These are phyloP conservation scores for Metarhizium anisopliae DNA, from an alignment of 2,329 filamentous ascomycete genomes.

Conservation along the genomic window DNA sequence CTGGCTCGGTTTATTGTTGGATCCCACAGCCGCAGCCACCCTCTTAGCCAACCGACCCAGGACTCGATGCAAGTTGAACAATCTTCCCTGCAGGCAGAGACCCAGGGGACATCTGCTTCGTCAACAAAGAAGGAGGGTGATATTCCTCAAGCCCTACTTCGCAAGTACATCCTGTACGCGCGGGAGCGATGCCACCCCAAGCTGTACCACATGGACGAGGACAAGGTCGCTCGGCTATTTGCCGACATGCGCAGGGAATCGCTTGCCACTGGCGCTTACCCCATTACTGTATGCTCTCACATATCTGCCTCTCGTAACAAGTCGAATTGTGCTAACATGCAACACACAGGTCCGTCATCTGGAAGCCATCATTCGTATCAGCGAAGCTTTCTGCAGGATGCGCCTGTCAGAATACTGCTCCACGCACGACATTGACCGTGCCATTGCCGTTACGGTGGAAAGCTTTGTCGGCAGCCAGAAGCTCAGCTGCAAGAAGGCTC, in stretches of 20 bases:
- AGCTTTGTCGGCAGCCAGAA: constrained; percentile 96
- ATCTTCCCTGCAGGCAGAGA: constrained; percentile 36
- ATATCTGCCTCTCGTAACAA: neutral
- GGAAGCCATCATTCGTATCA: constrained; percentile 94
- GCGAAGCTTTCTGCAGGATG: constrained; percentile 95
- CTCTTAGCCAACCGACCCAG: constrained; percentile 42
- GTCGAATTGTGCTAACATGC: neutral
- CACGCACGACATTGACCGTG: constrained; percentile 84
- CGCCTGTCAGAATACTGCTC: constrained; percentile 93
- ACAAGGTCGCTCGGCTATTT: constrained; percentile 90
- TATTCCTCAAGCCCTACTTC: constrained; percentile 80
- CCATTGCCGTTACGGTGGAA: constrained; percentile 92
- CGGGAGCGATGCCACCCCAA: constrained; percentile 84
- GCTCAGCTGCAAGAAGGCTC: constrained; percentile 92
- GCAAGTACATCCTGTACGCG: constrained; percentile 96
- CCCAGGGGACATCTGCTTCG: constrained; percentile 16
- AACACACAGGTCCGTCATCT: constrained; percentile 77
- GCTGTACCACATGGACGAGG: constrained; percentile 94
- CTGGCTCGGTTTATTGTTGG: constrained; percentile 91
- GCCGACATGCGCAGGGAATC: constrained; percentile 93
- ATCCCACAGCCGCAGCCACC: constrained; percentile 86
- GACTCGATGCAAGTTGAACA: constrained; percentile 56
- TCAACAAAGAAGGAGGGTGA: constrained; percentile 46
- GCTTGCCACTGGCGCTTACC: constrained; percentile 89
- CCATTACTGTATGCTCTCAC: constrained; percentile 72